Evolutionary conservation across 1,284 basidiomycete genomes (phyloP).

Genomic region (Exsudoporus floridanus): DNA sequence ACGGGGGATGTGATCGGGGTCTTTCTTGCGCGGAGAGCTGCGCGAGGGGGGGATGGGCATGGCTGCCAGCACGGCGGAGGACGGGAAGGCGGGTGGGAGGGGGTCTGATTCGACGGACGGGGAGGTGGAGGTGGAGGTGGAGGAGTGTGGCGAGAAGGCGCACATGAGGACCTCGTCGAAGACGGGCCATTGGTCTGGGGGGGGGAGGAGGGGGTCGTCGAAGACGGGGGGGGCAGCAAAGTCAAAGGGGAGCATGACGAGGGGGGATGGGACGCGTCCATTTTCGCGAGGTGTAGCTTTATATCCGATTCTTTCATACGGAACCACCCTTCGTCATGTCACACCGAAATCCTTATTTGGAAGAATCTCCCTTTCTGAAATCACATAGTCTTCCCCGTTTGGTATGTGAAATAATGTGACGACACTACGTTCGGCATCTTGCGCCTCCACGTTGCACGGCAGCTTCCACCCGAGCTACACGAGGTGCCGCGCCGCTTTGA

Average conservation of each 20-base stretch:
- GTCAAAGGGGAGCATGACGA: slow-evolving; percentile 15
- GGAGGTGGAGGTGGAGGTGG: slow-evolving; percentile 14
- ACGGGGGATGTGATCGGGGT: slow-evolving; percentile 55
- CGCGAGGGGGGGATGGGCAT: slow-evolving; percentile 34
- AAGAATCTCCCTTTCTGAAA: slow-evolving; percentile 25
- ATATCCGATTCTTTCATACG: slow-evolving; percentile 18
- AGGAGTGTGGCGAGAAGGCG: slow-evolving; percentile 6
- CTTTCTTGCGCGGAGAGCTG: slow-evolving; percentile 30
- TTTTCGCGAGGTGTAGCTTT: slow-evolving; percentile 17
- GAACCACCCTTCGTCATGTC: slow-evolving; percentile 21
- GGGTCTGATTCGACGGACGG: background rate
- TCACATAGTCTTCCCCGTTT: slow-evolving; percentile 22
- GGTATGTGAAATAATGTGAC: slow-evolving; percentile 13
- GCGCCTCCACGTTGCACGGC: slow-evolving; percentile 23
- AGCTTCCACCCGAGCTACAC: slow-evolving; percentile 7
- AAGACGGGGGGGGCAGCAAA: slow-evolving; percentile 4
- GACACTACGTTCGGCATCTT: slow-evolving; percentile 14
- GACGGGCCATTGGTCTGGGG: slow-evolving; percentile 21
- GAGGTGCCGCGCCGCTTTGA: slow-evolving; percentile 28
- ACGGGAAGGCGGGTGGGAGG: slow-evolving; percentile 16
- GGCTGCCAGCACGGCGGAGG: slow-evolving; percentile 20
- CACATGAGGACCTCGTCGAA: slow-evolving; percentile 23
- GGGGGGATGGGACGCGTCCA: background rate
- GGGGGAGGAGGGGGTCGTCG: slow-evolving; percentile 20
- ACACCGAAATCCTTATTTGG: slow-evolving; percentile 26